These are phyloP conservation scores for Balakata baccata DNA, from an alignment of 345 rosid genomes.

Conservation along the genomic window DNA sequence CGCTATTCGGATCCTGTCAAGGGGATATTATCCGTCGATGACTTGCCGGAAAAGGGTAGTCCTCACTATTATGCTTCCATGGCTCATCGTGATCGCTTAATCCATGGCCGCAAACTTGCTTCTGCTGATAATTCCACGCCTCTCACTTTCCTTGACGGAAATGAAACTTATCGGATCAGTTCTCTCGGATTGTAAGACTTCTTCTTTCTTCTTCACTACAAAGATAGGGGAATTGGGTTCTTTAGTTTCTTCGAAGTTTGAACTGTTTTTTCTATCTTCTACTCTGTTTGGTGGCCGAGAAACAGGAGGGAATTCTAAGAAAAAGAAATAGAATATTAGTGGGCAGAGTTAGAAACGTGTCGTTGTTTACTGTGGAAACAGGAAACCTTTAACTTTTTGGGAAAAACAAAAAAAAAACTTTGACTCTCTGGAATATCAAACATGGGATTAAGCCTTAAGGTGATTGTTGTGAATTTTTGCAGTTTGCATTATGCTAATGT, in stretches of 20 bases:
- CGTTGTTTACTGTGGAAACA: background rate
- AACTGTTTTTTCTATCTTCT: background rate
- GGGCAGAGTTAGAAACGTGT: background rate
- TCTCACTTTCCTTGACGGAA: slow-evolving; percentile 64
- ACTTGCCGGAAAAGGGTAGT: slow-evolving; percentile 66
- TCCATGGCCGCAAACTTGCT: slow-evolving; percentile 69
- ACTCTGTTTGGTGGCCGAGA: slow-evolving; percentile 15
- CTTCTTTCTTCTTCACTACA: background rate
- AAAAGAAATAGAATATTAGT: background rate
- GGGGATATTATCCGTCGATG: slow-evolving; percentile 53
- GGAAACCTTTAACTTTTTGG: background rate
- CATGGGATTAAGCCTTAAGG: slow-evolving; percentile 8
- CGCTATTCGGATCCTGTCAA: slow-evolving; percentile 78
- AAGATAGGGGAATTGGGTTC: background rate
- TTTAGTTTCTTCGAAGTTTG: background rate
- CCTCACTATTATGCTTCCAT: slow-evolving; percentile 52
- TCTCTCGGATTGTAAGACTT: slow-evolving; percentile 66
- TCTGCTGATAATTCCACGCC: slow-evolving; percentile 40
- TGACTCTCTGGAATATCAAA: slow-evolving; percentile 1
- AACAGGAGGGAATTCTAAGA: background rate
- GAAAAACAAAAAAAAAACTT: no score
- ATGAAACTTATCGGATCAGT: slow-evolving; percentile 51
- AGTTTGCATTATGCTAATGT: slow-evolving; percentile 90
- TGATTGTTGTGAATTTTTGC: slow-evolving; percentile 14
- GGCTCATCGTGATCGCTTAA: slow-evolving; percentile 66